Evolutionary conservation across 345 rosid species (phyloP), one percentile per base, ranked within the genome.

Genomic region (Excoecaria cochinchinensis): DNA sequence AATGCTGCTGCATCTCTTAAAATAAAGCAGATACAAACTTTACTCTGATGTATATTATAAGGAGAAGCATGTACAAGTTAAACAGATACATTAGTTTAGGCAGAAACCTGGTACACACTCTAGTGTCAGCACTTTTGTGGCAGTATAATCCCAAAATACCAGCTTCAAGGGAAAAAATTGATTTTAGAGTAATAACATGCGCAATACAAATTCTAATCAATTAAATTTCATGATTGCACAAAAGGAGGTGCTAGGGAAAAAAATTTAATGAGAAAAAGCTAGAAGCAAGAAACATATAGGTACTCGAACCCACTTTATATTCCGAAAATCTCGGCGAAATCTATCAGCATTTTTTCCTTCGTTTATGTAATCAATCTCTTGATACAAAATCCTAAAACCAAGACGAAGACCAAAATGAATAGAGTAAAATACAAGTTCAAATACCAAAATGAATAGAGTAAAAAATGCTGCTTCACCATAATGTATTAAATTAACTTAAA

Each of bases 341-440:
- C 79, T 90, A 79, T 95, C 99, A 1, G 94, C 97, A 82, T 92
- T 95, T 84, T 88, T 92, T 60, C 97, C 99, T 86, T 95, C 99
- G 71, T 95, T 95, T 74, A 95, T 90, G 68, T 95, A 92, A 81
- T 95, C 99, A 77, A 95, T 92, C 80, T 95, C 99, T 85, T 92
- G 82, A 79, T 91, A 92, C 89, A 95, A 82, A 71, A 91, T 92
- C 85, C 99, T 94, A 87, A 77, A 82, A 78, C 71, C 77, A 75
- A 80, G 58, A 74, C 67, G 72, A 71, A 53, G 63, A 25, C 64
- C 67, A 24, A 22, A 44, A 40, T 63, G 21, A 79, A 17, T 44
- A 74, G 69, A 66, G 39, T 31, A 55, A 58, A 74, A 66, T 13
- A 31, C 6, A 14, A 17, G 14, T 36, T 24, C 53, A 31, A 31